phyloP scores from a whole-genome alignment of 148 eudicot genomes.

The Mesembryanthemum crystallinum region DNA sequence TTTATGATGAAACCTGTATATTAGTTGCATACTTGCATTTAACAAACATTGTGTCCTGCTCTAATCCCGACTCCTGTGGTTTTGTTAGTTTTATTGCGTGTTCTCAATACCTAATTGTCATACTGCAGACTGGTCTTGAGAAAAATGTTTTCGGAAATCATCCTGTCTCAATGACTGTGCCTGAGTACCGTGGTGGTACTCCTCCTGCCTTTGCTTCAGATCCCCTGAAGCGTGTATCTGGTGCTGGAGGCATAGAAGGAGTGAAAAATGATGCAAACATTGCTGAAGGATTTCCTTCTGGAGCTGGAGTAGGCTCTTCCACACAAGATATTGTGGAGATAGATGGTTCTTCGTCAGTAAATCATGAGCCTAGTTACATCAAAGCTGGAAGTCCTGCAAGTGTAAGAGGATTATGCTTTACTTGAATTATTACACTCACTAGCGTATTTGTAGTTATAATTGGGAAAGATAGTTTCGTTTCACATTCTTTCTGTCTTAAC shows the following conservation, averaged over 20 bases:
- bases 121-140: constrained; percentile 81
- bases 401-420: constrained; percentile 48
- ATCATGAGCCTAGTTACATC: constrained; percentile 49
- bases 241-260: constrained; percentile 33
- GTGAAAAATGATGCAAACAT: constrained; percentile 26
- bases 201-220: constrained; percentile 77
- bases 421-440: constrained; percentile 10
- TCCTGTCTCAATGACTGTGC: constrained; percentile 51
- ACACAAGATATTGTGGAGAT: constrained; percentile 65
- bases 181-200: constrained; percentile 50
- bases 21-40: neutral
- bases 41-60: neutral
- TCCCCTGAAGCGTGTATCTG: constrained; percentile 49
- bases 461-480: neutral
- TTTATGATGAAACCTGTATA: neutral
- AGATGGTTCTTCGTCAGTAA: constrained; percentile 52
- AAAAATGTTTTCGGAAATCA: constrained; percentile 84
- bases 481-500: neutral
- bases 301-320: constrained; percentile 42
- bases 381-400: constrained; percentile 71
- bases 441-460: neutral
- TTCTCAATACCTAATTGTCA: constrained; percentile 2
- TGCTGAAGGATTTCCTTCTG: constrained; percentile 30
- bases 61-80: neutral
- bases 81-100: neutral